Evolutionary conservation across 2,329 filamentous ascomycete species (phyloP).

Genomic region (Magnaporthiopsis poae): DNA sequence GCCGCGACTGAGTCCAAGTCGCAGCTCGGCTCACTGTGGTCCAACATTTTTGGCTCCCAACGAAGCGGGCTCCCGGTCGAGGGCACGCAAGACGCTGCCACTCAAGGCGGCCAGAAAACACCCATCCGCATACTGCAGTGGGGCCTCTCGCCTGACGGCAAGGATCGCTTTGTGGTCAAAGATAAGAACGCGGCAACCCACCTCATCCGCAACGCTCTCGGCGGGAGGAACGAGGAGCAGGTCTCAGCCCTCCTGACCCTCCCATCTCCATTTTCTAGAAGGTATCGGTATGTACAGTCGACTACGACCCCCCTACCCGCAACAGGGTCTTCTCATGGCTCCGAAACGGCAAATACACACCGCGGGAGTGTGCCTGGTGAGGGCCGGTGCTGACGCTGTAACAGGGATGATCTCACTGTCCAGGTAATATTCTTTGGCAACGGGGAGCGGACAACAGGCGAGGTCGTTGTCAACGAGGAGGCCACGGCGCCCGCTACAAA

Average conservation of each 20-base stretch:
- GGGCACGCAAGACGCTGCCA: slow-evolving; percentile 25
- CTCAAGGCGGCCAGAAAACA: slow-evolving; percentile 64
- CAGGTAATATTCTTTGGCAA: slow-evolving; percentile 98
- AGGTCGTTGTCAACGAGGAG: slow-evolving; percentile 74
- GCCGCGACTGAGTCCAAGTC: slow-evolving; percentile 35
- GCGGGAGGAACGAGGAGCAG: slow-evolving; percentile 87
- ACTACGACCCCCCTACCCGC: neutral
- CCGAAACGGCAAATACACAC: neutral
- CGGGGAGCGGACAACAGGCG: slow-evolving; percentile 57
- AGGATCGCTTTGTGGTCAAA: slow-evolving; percentile 80
- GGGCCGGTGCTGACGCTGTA: slow-evolving; percentile 10
- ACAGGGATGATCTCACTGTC: slow-evolving; percentile 85
- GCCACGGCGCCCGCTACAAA: slow-evolving; percentile 53
- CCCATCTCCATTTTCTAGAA: slow-evolving; percentile 78
- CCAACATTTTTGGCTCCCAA: slow-evolving; percentile 46
- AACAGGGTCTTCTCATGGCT: neutral
- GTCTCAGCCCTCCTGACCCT: slow-evolving; percentile 84
- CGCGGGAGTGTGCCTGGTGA: too few relatives aligned
- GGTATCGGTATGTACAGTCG: slow-evolving; percentile 63
- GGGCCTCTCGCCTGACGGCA: slow-evolving; percentile 64
- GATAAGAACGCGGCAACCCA: slow-evolving; percentile 96
- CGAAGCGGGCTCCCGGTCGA: slow-evolving; percentile 62
- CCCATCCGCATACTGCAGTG: slow-evolving; percentile 87
- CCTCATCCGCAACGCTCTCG: slow-evolving; percentile 85
- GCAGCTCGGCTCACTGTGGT: slow-evolving; percentile 63